Percentiles rank a stretch among this genome's conserved stretches.
Conservation (phyloP, 2,329 filamentous ascomycete genomes). For the Trichoderma gracile region DNA sequence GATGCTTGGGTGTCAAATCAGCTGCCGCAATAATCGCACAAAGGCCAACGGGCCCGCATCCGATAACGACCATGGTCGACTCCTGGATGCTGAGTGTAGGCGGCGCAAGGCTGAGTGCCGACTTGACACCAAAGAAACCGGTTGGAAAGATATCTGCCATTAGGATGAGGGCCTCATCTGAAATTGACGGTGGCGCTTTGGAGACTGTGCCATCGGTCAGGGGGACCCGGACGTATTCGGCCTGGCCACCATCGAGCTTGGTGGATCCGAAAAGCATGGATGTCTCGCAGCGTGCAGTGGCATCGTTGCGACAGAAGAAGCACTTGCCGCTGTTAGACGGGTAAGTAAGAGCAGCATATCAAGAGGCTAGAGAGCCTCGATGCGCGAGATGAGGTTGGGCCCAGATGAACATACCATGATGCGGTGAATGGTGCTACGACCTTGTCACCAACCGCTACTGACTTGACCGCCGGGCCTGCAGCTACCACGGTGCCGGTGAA, state of each 20-base stretch:
- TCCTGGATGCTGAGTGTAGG: conserved; percentile 39
- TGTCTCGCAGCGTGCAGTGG: conserved; percentile 74
- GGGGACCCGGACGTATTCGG: conserved; percentile 80
- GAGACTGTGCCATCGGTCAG: conserved; percentile 79
- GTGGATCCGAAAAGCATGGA: conserved; percentile 69
- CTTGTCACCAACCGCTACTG: conserved; percentile 71
- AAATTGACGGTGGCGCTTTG: conserved; percentile 66
- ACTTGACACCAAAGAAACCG: conserved; percentile 79
- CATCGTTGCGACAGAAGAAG: conserved; percentile 80
- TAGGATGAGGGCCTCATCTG: conserved; percentile 73
- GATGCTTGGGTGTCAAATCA: conserved; percentile 71
- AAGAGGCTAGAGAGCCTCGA: too few species aligned
- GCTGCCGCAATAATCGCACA: conserved; percentile 78
- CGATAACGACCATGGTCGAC: conserved; percentile 75
- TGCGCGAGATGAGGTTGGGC: neutral
- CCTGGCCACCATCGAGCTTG: conserved; percentile 73
- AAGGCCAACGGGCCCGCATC: conserved; percentile 82
- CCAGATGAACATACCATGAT: conserved; percentile 61
- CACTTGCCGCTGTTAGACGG: conserved; percentile 53
- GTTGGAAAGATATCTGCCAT: conserved; percentile 95
- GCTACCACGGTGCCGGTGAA: conserved; percentile 77
- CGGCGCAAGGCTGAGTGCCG: conserved; percentile 67
- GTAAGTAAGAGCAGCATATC: neutral
- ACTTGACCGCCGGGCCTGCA: conserved; percentile 66
- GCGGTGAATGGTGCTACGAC: conserved; percentile 82